These are phyloP conservation scores for Carex pumila DNA, from an alignment of 176 grass and related monocot species.

Conservation along the genomic window DNA sequence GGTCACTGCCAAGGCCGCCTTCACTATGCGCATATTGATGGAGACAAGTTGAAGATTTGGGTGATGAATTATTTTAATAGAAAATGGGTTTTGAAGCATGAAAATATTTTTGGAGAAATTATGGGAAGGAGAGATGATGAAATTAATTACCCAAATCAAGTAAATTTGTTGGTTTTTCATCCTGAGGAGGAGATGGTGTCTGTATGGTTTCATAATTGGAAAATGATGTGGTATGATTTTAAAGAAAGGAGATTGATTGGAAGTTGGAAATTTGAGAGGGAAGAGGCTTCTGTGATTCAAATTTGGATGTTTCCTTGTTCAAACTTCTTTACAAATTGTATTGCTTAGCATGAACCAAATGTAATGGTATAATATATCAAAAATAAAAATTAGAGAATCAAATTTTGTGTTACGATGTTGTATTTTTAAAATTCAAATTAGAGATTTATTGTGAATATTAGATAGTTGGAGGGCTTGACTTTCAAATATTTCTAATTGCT, in stretches of 20 bases:
- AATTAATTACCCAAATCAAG: not conserved
- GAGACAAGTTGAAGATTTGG: slow-evolving; percentile 38
- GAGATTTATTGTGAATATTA: no score
- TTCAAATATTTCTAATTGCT: no score
- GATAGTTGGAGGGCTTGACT: no score
- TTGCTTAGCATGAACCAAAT: not conserved
- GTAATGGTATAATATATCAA: not conserved
- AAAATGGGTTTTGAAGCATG: slow-evolving; percentile 31
- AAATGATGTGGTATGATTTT: slow-evolving; percentile 38
- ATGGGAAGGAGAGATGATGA: not conserved
- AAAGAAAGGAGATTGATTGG: slow-evolving; percentile 6
- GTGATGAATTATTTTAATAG: not conserved
- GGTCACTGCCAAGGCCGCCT: slow-evolving; percentile 32
- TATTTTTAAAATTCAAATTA: no score
- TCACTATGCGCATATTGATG: slow-evolving; percentile 31
- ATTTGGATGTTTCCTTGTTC: slow-evolving; percentile 53
- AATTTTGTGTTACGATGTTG: no score
- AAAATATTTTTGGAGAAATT: slow-evolving; percentile 6
- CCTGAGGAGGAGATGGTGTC: slow-evolving; percentile 49
- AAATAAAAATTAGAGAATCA: no score
- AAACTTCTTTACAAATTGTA: slow-evolving; percentile 32
- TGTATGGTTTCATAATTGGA: slow-evolving; percentile 33
- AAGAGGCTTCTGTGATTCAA: slow-evolving; percentile 29
- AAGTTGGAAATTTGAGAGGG: slow-evolving; percentile 29
- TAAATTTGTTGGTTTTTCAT: slow-evolving; percentile 48